A percentile compares a stretch with the other conserved stretches of the same genome.
Evolutionary conservation across 2,329 filamentous ascomycete species (phyloP).

Genomic region (Raffaelea albimanens): DNA sequence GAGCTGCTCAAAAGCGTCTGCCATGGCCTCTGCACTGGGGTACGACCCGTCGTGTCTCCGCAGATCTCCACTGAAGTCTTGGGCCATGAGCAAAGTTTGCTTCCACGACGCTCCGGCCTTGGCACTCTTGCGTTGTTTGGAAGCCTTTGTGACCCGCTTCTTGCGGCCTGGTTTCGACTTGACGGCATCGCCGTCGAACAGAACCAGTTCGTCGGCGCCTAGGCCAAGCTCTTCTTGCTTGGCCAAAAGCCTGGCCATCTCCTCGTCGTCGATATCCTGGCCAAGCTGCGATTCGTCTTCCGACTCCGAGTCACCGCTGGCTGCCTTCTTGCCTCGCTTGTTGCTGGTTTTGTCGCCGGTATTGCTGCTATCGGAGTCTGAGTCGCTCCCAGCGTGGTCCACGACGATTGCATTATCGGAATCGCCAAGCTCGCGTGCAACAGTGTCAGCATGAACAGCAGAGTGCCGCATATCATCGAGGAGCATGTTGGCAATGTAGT

Average conservation of each 20-base stretch:
- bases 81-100: background rate
- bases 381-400: background rate
- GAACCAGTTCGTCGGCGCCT: constrained; percentile 45
- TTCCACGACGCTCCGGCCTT: background rate
- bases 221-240: constrained; percentile 57
- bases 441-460: constrained; percentile 17
- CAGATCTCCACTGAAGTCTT: background rate
- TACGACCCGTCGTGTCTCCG: constrained; percentile 19
- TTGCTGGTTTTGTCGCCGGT: constrained; percentile 13
- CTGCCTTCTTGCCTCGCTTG: constrained; percentile 24
- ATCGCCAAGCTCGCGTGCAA: constrained; percentile 32
- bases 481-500: constrained; percentile 62
- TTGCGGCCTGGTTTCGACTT: constrained; percentile 4
- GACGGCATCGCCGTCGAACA: constrained; percentile 36
- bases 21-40: constrained; percentile 29
- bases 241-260: constrained; percentile 49
- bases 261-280: constrained; percentile 43
- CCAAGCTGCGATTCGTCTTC: constrained; percentile 13
- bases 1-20: constrained; percentile 54
- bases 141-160: background rate
- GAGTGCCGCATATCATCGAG: constrained; percentile 28
- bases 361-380: background rate
- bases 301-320: constrained; percentile 1
- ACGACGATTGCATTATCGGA: constrained; percentile 28
- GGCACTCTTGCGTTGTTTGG: background rate